A percentile compares a stretch with the other conserved stretches of the same genome.
phyloP scores from a whole-genome alignment of 176 grass and related monocot genomes.

The Avena insularis region DNA sequence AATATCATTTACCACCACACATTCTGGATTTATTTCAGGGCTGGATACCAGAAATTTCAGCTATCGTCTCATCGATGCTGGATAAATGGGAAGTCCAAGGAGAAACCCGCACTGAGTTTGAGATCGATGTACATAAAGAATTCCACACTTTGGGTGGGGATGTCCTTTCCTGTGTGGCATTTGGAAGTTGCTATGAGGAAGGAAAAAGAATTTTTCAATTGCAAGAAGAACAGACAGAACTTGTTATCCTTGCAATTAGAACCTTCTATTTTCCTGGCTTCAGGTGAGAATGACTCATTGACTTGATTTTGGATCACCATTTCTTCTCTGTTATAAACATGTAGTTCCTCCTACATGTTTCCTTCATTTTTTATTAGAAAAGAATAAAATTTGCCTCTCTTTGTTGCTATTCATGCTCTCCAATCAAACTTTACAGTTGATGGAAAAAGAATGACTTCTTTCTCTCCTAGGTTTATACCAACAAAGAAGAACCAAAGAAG shows the following conservation, averaged over 20 bases:
- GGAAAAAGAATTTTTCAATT: conserved; percentile 72
- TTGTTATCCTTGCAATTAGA: conserved; percentile 69
- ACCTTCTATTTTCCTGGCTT: conserved; percentile 84
- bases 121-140: conserved; percentile 69
- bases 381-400: neutral
- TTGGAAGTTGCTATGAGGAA: conserved; percentile 88
- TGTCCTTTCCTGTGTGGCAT: conserved; percentile 77
- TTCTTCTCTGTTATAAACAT: neutral
- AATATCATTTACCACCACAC: conserved; percentile 7
- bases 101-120: conserved; percentile 54
- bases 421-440: neutral
- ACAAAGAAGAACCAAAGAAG: conserved; percentile 81
- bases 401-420: neutral
- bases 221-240: conserved; percentile 65
- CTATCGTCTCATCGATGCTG: conserved; percentile 51
- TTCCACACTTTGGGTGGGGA: conserved; percentile 66
- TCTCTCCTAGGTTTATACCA: conserved; percentile 66
- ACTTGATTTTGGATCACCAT: neutral
- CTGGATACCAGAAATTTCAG: conserved; percentile 81
- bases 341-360: neutral
- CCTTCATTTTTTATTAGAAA: neutral
- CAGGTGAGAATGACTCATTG: conserved; percentile 47
- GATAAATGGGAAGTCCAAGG: conserved; percentile 64
- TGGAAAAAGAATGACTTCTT: neutral
- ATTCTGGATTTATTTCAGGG: conserved; percentile 40